These are phyloP conservation scores for Coniella vitis DNA, from an alignment of 2,329 filamentous ascomycete species.

Conservation along the genomic window DNA sequence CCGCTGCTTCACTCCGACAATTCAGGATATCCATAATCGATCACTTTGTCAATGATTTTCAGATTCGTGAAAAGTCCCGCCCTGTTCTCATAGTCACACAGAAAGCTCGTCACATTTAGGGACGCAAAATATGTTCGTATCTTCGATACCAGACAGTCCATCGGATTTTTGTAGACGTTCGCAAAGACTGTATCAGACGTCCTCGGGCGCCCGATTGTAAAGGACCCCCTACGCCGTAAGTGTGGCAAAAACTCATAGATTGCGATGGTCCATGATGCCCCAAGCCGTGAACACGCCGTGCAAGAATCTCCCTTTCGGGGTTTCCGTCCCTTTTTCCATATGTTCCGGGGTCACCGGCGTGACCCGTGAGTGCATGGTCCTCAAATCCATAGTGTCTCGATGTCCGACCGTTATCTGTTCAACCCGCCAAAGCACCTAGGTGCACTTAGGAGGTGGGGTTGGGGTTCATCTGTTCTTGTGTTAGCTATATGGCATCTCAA, in stretches of 20 bases:
- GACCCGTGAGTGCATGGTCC: conserved; percentile 6
- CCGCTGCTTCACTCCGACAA: no score
- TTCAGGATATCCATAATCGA: no score
- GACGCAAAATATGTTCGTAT: no score
- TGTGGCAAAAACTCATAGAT: conserved; percentile 13
- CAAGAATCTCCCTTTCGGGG: conserved; percentile 2
- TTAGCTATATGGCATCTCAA: no score
- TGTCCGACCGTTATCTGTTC: conserved; percentile 9
- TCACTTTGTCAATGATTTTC: no score
- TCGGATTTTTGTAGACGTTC: conserved; percentile 16
- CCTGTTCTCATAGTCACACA: background rate
- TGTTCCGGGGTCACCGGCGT: conserved; percentile 3
- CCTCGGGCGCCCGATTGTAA: conserved; percentile 12
- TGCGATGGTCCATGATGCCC: conserved; percentile 14
- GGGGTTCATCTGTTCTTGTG: conserved; percentile 16
- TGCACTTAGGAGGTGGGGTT: conserved; percentile 17
- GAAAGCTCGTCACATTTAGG: background rate
- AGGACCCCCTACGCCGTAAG: conserved; percentile 13
- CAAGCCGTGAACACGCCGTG: conserved; percentile 10
- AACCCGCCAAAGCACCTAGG: conserved; percentile 9
- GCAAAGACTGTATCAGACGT: conserved; percentile 13
- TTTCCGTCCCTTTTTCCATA: conserved; percentile 10
- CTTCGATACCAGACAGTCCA: conserved; percentile 13
- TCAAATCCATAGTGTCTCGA: conserved; percentile 13
- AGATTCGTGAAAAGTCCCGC: no score